Percentiles rank a stretch among this genome's conserved stretches.
Conservation (phyloP, 345 rosid species). For the Brassica juncea region DNA sequence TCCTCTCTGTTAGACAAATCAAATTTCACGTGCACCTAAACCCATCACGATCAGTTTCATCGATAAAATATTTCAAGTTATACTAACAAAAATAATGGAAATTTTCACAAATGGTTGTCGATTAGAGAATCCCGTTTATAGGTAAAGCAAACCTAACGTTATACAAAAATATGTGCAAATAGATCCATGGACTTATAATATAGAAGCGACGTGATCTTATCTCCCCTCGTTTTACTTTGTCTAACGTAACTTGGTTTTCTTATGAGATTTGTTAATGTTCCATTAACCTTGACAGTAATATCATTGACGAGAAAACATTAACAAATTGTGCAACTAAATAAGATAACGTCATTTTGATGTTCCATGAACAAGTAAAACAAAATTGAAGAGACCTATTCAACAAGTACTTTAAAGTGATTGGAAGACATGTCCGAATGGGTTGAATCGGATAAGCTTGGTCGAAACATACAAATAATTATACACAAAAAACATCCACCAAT, state of each 20-base stretch:
- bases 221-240: not conserved
- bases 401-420: not conserved
- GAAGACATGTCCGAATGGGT: not conserved
- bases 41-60: not conserved
- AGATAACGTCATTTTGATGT: slow-evolving; percentile 11
- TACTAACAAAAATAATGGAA: not conserved
- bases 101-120: not conserved
- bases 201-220: not conserved
- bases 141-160: not conserved
- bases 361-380: not conserved
- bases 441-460: slow-evolving; percentile 25
- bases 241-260: not conserved
- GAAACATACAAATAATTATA: slow-evolving; percentile 22
- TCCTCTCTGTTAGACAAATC: slow-evolving; percentile 15
- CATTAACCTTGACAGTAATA: not conserved
- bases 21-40: slow-evolving; percentile 12
- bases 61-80: not conserved
- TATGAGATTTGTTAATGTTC: not conserved
- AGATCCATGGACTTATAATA: not conserved
- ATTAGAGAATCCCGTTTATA: not conserved
- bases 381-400: not conserved
- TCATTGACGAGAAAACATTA: not conserved
- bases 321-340: not conserved
- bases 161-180: not conserved
- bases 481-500: slow-evolving; percentile 12